phyloP scores from a whole-genome alignment of 495 filamentous ascomycete species.

The Podospora sp. region DNA sequence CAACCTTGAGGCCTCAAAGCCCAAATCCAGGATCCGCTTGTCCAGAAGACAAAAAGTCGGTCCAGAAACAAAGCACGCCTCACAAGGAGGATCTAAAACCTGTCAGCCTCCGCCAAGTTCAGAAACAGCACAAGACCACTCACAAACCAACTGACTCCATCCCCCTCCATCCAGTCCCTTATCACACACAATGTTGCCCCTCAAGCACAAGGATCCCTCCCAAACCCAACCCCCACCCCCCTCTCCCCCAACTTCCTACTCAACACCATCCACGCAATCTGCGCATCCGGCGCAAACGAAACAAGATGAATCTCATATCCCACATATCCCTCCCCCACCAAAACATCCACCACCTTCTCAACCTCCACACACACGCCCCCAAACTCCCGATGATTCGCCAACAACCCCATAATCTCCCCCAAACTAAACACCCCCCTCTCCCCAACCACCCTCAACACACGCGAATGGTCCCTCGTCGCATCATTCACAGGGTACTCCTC shows the following conservation, averaged over 20 bases:
- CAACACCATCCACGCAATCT: conserved; percentile 4
- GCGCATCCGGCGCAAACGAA: not conserved
- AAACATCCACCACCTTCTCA: not conserved
- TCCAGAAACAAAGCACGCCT: too few species aligned
- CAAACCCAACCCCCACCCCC: not conserved
- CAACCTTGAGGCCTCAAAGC: too few species aligned
- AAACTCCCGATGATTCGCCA: not conserved
- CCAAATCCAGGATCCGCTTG: too few species aligned
- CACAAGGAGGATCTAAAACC: too few species aligned
- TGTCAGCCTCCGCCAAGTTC: too few species aligned
- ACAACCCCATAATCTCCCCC: not conserved
- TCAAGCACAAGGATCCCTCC: not conserved
- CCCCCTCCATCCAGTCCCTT: too few species aligned
- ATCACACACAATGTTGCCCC: too few species aligned
- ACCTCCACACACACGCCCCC: too few species aligned
- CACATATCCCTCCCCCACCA: not conserved
- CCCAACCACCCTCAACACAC: not conserved
- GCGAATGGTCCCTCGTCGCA: not conserved
- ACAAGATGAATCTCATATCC: not conserved
- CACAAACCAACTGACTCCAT: too few species aligned
- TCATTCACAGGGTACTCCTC: not conserved
- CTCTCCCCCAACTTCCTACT: not conserved
- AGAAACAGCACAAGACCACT: too few species aligned
- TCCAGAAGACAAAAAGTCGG: too few species aligned
- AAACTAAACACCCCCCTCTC: not conserved